Percentiles rank a stretch among this genome's conserved stretches.
phyloP scores from a whole-genome alignment of 805 yeast genomes.

The Candida nonsorbophila region DNA sequence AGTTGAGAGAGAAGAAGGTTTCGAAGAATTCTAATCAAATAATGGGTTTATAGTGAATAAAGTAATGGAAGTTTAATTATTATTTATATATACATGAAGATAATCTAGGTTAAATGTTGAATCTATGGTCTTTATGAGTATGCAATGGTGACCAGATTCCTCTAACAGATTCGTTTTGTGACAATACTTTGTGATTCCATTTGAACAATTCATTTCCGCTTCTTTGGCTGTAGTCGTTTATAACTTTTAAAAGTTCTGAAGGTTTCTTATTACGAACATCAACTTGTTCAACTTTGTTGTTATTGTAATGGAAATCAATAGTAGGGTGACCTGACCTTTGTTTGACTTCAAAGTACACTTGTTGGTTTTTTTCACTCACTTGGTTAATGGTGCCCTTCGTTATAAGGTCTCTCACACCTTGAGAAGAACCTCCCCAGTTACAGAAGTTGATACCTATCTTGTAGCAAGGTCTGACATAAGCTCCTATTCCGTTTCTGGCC shows the following conservation, averaged over 20 bases:
- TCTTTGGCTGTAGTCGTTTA: constrained; percentile 58
- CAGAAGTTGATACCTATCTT: constrained; percentile 75
- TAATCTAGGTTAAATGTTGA: constrained; percentile 29
- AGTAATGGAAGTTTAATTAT: background rate
- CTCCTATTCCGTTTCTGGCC: constrained; percentile 73
- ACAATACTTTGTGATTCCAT: constrained; percentile 68
- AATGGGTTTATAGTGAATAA: no score
- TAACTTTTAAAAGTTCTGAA: constrained; percentile 57
- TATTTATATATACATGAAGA: constrained; percentile 1
- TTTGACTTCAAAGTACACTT: constrained; percentile 65
- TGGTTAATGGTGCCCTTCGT: constrained; percentile 42
- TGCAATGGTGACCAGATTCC: constrained; percentile 98
- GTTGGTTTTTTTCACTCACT: constrained; percentile 57
- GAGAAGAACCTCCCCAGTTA: constrained; percentile 94
- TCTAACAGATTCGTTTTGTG: constrained; percentile 78
- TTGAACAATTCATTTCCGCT: constrained; percentile 65
- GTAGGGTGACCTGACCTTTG: constrained; percentile 84
- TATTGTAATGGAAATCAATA: constrained; percentile 31
- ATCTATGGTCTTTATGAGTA: constrained; percentile 41
- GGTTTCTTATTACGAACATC: constrained; percentile 72
- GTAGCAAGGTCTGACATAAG: constrained; percentile 70
- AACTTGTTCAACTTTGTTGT: constrained; percentile 30
- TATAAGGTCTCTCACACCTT: constrained; percentile 73
- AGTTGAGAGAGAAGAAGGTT: constrained; percentile 3
- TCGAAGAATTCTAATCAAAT: constrained; percentile 1